Evolutionary conservation across 2,329 filamentous ascomycete genomes (phyloP).

Genomic region (Incumbomyces lentus): DNA sequence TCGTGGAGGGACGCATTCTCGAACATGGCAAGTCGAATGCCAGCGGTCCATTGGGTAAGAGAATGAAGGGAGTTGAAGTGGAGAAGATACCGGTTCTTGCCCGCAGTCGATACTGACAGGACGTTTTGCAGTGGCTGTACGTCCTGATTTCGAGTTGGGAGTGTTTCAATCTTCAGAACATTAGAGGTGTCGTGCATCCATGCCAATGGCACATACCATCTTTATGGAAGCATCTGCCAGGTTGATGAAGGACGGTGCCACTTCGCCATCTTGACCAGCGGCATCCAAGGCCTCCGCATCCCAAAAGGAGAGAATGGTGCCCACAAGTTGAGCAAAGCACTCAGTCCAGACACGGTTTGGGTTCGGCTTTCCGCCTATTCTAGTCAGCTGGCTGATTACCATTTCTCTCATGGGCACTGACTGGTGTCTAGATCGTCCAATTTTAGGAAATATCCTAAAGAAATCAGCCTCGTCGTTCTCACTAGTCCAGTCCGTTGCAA

Average conservation of each 20-base stretch:
- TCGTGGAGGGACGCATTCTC: slow-evolving; percentile 90
- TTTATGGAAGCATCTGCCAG: slow-evolving; percentile 94
- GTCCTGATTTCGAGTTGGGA: slow-evolving; percentile 67
- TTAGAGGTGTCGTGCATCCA: slow-evolving; percentile 12
- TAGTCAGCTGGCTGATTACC: slow-evolving; percentile 23
- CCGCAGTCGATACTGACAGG: slow-evolving; percentile 87
- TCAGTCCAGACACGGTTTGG: slow-evolving; percentile 84
- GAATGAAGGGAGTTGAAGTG: slow-evolving; percentile 95
- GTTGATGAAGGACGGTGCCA: slow-evolving; percentile 88
- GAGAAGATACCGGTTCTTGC: slow-evolving; percentile 85
- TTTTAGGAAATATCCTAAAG: slow-evolving; percentile 73
- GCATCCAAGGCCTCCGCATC: slow-evolving; percentile 85
- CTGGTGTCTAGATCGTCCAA: slow-evolving; percentile 87
- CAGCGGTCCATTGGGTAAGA: slow-evolving; percentile 88
- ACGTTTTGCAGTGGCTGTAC: slow-evolving; percentile 86
- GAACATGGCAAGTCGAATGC: slow-evolving; percentile 85
- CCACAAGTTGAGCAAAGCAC: slow-evolving; percentile 92
- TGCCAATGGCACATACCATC: slow-evolving; percentile 55
- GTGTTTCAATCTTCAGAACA: slow-evolving; percentile 62
- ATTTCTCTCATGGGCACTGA: slow-evolving; percentile 40
- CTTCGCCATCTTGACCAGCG: slow-evolving; percentile 73
- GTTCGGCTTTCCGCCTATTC: slow-evolving; percentile 72
- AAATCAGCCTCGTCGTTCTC: background rate
- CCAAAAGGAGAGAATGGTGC: slow-evolving; percentile 90
- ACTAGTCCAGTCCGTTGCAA: background rate